These are phyloP conservation scores for Pythium coloratum DNA, from an alignment of 352 stramenopile species.

Conservation along the genomic window DNA sequence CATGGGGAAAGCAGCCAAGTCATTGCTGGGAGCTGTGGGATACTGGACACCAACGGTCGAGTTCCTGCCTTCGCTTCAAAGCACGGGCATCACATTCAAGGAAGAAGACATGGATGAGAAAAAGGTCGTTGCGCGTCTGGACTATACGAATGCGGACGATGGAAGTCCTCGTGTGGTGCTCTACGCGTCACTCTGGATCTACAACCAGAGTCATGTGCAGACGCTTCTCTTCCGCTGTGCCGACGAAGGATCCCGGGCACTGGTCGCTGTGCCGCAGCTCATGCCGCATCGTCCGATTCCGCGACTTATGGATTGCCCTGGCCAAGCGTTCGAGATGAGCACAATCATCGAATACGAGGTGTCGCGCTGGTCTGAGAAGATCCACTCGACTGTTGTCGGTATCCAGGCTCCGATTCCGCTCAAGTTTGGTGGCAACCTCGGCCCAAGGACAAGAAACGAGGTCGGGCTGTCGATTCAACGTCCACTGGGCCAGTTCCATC, in stretches of 20 bases:
- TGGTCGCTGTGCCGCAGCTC: slow-evolving; percentile 62
- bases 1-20: slow-evolving; percentile 66
- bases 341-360: slow-evolving; percentile 85
- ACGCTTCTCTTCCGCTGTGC: slow-evolving; percentile 75
- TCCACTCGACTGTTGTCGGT: slow-evolving; percentile 82
- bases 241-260: slow-evolving; percentile 44
- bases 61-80: slow-evolving; percentile 63
- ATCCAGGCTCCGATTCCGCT: slow-evolving; percentile 81
- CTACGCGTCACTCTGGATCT: slow-evolving; percentile 87
- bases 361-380: slow-evolving; percentile 85
- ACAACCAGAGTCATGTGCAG: slow-evolving; percentile 87
- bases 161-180: slow-evolving; percentile 82
- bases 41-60: slow-evolving; percentile 69
- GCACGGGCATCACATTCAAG: slow-evolving; percentile 57
- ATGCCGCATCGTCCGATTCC: slow-evolving; percentile 69
- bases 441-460: slow-evolving; percentile 68
- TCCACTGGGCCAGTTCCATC: slow-evolving; percentile 83
- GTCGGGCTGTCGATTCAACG: slow-evolving; percentile 87
- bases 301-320: slow-evolving; percentile 81
- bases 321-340: slow-evolving; percentile 84
- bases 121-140: slow-evolving; percentile 70
- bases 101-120: slow-evolving; percentile 64
- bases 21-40: slow-evolving; percentile 55
- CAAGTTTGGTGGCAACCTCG: slow-evolving; percentile 72
- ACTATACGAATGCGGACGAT: slow-evolving; percentile 83